Conservation (phyloP, 371 early-diverging fungal genomes). For the Syncephalastrum contaminatum region DNA sequence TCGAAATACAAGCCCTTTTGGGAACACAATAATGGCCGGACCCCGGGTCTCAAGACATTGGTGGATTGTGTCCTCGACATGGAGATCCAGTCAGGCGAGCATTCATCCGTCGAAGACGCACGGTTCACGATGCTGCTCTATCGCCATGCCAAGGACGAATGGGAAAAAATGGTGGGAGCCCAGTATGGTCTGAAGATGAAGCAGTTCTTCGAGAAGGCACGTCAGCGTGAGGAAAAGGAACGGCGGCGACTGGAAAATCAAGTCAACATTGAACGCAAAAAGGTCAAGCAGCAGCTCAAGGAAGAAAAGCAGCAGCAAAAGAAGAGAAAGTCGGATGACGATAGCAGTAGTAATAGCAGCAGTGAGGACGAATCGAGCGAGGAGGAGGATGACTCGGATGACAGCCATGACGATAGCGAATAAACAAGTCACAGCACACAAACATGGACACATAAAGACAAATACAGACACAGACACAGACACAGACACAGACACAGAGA, state of each 20-base stretch:
- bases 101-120: slow-evolving; percentile 94
- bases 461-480: no score
- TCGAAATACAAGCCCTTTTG: slow-evolving; percentile 75
- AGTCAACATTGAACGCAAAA: slow-evolving; percentile 3
- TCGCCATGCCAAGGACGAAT: slow-evolving; percentile 73
- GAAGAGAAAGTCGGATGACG: background rate
- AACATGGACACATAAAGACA: no score
- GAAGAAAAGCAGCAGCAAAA: slow-evolving; percentile 10
- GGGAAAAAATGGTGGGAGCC: slow-evolving; percentile 69
- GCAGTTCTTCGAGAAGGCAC: slow-evolving; percentile 5
- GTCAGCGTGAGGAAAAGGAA: slow-evolving; percentile 10
- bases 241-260: background rate
- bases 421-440: no score
- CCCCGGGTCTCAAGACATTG: slow-evolving; percentile 76
- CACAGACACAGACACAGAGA: no score
- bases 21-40: slow-evolving; percentile 58
- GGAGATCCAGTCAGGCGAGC: slow-evolving; percentile 84
- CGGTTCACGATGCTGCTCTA: slow-evolving; percentile 88
- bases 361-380: no score
- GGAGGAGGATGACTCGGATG: no score
- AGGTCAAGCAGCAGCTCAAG: slow-evolving; percentile 2
- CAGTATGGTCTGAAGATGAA: slow-evolving; percentile 20
- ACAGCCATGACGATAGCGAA: no score
- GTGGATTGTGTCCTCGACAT: slow-evolving; percentile 75
- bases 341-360: no score